Evolutionary conservation across 2,329 filamentous ascomycete genomes (phyloP).

Genomic region (Diaporthe eres): DNA sequence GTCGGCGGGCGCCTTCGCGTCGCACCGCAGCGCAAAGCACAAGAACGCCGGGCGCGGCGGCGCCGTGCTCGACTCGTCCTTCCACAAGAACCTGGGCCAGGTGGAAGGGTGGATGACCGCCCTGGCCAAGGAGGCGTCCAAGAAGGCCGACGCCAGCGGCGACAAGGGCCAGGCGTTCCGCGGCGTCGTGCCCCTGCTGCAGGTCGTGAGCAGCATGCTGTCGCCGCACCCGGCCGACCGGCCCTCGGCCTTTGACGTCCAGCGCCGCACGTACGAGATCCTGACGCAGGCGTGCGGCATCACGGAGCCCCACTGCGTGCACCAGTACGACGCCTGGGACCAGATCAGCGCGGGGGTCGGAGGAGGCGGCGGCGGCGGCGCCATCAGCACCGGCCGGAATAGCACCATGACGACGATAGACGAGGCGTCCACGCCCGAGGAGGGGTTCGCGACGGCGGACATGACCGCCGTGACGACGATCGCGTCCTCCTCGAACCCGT

Average conservation of each 20-base stretch:
- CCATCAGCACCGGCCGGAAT: slow-evolving; percentile 22
- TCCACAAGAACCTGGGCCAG: slow-evolving; percentile 79
- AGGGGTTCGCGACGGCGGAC: background rate
- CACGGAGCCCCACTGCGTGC: slow-evolving; percentile 67
- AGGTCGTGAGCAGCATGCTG: slow-evolving; percentile 69
- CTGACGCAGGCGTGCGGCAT: slow-evolving; percentile 64
- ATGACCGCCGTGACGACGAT: slow-evolving; percentile 7
- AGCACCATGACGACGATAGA: slow-evolving; percentile 31
- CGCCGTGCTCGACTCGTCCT: slow-evolving; percentile 77
- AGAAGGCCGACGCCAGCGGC: slow-evolving; percentile 59
- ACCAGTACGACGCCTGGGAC: slow-evolving; percentile 57
- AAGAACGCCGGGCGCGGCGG: slow-evolving; percentile 71
- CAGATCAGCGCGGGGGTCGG: slow-evolving; percentile 44
- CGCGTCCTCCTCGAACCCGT: background rate
- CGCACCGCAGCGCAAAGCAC: slow-evolving; percentile 76
- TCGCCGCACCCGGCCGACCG: slow-evolving; percentile 65
- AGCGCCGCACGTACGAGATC: slow-evolving; percentile 66
- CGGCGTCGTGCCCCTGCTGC: slow-evolving; percentile 66
- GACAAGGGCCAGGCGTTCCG: slow-evolving; percentile 56
- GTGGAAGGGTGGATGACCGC: slow-evolving; percentile 77
- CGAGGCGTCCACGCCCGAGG: slow-evolving; percentile 14
- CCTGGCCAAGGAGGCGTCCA: slow-evolving; percentile 70
- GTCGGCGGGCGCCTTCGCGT: slow-evolving; percentile 74
- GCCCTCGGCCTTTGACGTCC: slow-evolving; percentile 66
- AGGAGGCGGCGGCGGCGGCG: background rate